Conservation (phyloP, 1,284 basidiomycete genomes). For the Melampsora americana region DNA sequence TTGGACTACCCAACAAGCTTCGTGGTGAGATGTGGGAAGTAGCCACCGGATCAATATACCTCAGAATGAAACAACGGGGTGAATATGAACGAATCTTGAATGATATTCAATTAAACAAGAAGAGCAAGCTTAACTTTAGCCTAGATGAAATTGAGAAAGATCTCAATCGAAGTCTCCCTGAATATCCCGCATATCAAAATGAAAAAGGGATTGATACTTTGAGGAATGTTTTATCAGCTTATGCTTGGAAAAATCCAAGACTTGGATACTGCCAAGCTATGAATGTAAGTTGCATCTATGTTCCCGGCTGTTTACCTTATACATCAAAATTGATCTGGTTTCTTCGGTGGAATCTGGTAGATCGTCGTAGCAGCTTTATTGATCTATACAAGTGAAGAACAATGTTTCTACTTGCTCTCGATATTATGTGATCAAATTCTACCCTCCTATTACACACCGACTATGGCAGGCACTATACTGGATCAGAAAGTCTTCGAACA, state of each 20-base stretch:
- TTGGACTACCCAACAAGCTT: constrained; percentile 89
- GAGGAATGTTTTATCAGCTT: constrained; percentile 87
- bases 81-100: constrained; percentile 75
- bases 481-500: constrained; percentile 98
- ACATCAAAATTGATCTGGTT: constrained; percentile 5
- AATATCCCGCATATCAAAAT: constrained; percentile 88
- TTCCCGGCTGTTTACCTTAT: constrained; percentile 1
- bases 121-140: constrained; percentile 74
- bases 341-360: neutral
- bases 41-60: constrained; percentile 80
- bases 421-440: constrained; percentile 90
- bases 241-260: constrained; percentile 95
- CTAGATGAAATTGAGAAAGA: constrained; percentile 99
- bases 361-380: constrained; percentile 44
- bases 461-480: constrained; percentile 96
- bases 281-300: constrained; percentile 58
- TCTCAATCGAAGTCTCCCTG: constrained; percentile 68
- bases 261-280: constrained; percentile 55
- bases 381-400: constrained; percentile 93
- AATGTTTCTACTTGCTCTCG: constrained; percentile 95
- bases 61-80: constrained; percentile 83
- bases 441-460: constrained; percentile 95
- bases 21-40: constrained; percentile 99
- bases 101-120: constrained; percentile 62
- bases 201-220: constrained; percentile 79